Conservation (phyloP, 148 eudicot species). For the Fagopyrum tataricum region DNA sequence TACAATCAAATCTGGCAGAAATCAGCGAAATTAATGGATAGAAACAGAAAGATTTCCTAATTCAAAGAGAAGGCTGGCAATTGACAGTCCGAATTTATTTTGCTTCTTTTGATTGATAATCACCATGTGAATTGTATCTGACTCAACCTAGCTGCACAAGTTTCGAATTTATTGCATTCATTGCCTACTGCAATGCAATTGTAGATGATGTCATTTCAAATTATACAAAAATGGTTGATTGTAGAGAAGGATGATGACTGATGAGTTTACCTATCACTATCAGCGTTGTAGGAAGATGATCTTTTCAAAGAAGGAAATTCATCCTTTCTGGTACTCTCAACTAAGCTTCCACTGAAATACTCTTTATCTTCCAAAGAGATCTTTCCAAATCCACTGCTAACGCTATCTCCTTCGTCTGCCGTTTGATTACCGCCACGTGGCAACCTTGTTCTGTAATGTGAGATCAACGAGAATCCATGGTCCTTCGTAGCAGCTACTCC, state of each 20-base stretch:
- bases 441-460: constrained; percentile 45
- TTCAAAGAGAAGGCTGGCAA: background rate
- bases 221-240: too few relatives aligned
- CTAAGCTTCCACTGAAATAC: constrained; percentile 61
- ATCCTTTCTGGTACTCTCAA: constrained; percentile 38
- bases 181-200: background rate
- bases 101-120: background rate
- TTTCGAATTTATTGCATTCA: constrained; percentile 3
- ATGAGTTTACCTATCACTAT: constrained; percentile 40
- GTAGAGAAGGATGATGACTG: background rate
- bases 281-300: constrained; percentile 49
- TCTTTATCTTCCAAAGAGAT: constrained; percentile 43
- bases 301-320: constrained; percentile 36
- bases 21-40: background rate
- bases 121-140: background rate
- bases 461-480: constrained; percentile 48
- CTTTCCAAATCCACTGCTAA: constrained; percentile 22
- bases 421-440: constrained; percentile 59
- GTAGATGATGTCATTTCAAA: background rate
- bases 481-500: constrained; percentile 42
- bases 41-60: background rate
- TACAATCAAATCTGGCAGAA: constrained; percentile 8
- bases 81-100: constrained; percentile 3
- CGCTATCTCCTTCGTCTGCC: constrained; percentile 29
- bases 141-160: background rate